Conservation (phyloP, 805 yeast species). For the Metschnikowia proteae region DNA sequence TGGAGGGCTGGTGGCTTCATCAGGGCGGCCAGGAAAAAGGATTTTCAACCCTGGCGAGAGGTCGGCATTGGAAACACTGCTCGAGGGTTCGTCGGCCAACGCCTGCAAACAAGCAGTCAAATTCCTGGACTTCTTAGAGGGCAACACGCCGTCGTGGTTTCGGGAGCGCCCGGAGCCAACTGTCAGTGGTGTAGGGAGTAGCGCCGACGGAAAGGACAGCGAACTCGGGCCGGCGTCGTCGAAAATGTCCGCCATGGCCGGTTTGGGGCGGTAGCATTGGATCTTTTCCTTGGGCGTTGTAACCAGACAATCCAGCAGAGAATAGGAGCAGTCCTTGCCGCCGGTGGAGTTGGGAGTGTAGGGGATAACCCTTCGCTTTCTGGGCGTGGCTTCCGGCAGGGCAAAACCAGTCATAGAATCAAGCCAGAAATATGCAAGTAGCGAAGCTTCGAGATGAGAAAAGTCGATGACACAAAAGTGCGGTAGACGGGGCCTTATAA, state of each 20-base stretch:
- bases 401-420: neutral
- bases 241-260: neutral
- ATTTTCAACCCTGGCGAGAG: constrained; percentile 1
- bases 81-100: neutral
- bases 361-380: neutral
- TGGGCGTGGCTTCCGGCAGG: constrained; percentile 1
- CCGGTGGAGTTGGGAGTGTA: neutral
- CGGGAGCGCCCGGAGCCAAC: constrained; percentile 14
- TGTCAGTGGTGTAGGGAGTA: constrained; percentile 19
- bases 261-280: neutral
- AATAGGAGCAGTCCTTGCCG: neutral
- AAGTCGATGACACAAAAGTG: no score
- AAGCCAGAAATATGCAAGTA: no score
- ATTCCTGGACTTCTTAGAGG: neutral
- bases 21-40: neutral
- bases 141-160: neutral
- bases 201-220: neutral
- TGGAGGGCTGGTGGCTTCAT: neutral
- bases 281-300: neutral
- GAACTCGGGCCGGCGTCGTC: neutral
- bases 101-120: constrained; percentile 5
- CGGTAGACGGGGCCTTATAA: neutral
- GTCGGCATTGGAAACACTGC: neutral
- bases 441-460: no score
- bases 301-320: neutral